phyloP scores from a whole-genome alignment of 2,329 filamentous ascomycete species.

The Xylariaceae sp. region DNA sequence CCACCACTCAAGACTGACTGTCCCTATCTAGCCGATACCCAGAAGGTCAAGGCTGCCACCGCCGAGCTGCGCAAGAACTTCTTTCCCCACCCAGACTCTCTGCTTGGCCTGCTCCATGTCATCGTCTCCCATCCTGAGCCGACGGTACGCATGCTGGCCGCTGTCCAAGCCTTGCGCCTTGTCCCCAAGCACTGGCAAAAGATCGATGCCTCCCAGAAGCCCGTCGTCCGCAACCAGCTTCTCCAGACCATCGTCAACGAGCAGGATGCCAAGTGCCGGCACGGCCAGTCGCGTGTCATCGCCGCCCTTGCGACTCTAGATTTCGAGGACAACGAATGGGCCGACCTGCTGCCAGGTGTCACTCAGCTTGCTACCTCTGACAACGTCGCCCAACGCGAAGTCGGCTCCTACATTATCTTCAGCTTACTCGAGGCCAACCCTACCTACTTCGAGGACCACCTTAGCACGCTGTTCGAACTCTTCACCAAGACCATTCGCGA shows the following conservation, averaged over 20 bases:
- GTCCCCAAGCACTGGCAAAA: slow-evolving; percentile 82
- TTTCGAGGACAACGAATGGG: slow-evolving; percentile 81
- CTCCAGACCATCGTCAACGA: slow-evolving; percentile 82
- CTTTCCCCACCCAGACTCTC: slow-evolving; percentile 79
- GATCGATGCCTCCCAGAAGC: slow-evolving; percentile 71
- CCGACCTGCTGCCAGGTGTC: slow-evolving; percentile 73
- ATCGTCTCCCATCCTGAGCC: slow-evolving; percentile 71
- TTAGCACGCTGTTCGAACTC: slow-evolving; percentile 72
- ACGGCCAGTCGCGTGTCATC: slow-evolving; percentile 83
- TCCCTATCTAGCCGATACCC: slow-evolving; percentile 68
- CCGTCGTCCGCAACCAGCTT: slow-evolving; percentile 74
- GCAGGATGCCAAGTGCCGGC: slow-evolving; percentile 69
- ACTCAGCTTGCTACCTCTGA: slow-evolving; percentile 73
- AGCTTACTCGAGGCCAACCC: slow-evolving; percentile 87
- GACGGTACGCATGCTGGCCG: slow-evolving; percentile 80
- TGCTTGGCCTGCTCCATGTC: slow-evolving; percentile 83
- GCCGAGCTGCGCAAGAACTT: slow-evolving; percentile 88
- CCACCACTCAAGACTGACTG: slow-evolving; percentile 7
- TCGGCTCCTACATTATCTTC: slow-evolving; percentile 89
- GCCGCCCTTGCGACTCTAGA: slow-evolving; percentile 83
- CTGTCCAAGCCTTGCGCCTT: slow-evolving; percentile 81
- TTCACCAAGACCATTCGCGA: slow-evolving; percentile 88
- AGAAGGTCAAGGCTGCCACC: slow-evolving; percentile 85
- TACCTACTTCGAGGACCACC: slow-evolving; percentile 77
- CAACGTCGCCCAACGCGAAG: slow-evolving; percentile 76